A percentile compares a stretch with the other conserved stretches of the same genome.
Evolutionary conservation across 345 rosid species (phyloP).

Genomic region (Cardamine chenopodiifolia): DNA sequence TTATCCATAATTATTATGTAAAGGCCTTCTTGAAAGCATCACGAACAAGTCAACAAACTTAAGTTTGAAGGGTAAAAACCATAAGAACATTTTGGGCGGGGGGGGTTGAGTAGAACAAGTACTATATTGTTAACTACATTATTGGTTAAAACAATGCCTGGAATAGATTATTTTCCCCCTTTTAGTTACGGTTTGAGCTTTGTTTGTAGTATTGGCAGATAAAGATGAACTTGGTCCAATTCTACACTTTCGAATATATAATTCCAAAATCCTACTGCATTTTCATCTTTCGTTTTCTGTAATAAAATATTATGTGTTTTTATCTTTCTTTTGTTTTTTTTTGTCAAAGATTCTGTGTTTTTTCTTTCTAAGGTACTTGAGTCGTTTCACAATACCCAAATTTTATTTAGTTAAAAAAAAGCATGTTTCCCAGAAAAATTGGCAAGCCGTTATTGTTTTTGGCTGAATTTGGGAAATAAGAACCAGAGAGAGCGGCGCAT

Average conservation of each 20-base stretch:
- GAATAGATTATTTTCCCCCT: too few species aligned
- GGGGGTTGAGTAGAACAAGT: too few species aligned
- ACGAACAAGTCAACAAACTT: too few species aligned
- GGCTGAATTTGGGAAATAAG: not conserved
- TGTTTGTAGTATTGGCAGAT: not conserved
- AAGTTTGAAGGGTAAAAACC: too few species aligned
- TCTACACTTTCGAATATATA: conserved; percentile 2
- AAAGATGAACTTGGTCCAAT: conserved; percentile 11
- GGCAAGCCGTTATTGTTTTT: conserved; percentile 10
- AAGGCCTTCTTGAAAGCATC: too few species aligned
- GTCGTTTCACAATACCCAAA: conserved; percentile 16
- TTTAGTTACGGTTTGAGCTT: not conserved
- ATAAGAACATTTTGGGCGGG: too few species aligned
- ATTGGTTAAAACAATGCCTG: too few species aligned
- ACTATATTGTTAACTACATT: too few species aligned
- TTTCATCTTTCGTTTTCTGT: conserved; percentile 9
- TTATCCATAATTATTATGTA: too few species aligned
- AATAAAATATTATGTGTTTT: conserved; percentile 18
- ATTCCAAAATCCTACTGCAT: conserved; percentile 10
- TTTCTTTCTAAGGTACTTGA: not conserved
- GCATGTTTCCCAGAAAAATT: not conserved
- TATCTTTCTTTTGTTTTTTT: not conserved
- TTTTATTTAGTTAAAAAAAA: not conserved
- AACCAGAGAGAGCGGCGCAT: not conserved
- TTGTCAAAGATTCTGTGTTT: conserved; percentile 2